A percentile compares a stretch with the other conserved stretches of the same genome.
Evolutionary conservation across 78 protist species (phyloP).

Genomic region (Emiliania huxleyi): DNA sequence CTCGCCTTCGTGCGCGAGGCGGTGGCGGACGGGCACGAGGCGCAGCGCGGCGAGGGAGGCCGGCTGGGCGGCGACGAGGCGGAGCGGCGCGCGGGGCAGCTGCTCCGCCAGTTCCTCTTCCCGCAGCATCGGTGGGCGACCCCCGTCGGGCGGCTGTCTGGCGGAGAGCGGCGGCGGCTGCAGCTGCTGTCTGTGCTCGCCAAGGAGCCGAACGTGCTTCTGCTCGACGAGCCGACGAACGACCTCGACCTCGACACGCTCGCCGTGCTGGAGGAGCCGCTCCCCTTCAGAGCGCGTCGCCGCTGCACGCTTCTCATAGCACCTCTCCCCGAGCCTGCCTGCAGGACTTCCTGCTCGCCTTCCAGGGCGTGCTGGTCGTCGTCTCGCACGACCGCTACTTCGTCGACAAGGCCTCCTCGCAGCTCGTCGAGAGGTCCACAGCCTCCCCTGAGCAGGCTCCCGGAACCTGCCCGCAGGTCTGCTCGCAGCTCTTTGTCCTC

Average conservation of each 20-base stretch:
- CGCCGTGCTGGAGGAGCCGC: neutral
- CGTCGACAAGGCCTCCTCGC: neutral
- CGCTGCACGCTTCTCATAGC: too few species aligned
- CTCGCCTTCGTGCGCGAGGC: neutral
- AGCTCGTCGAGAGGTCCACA: too few species aligned
- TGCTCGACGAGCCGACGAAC: constrained; percentile 41
- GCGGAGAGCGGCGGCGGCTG: constrained; percentile 44
- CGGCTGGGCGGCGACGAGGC: neutral
- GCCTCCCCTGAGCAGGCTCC: neutral
- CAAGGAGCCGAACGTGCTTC: neutral
- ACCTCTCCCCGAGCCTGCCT: too few species aligned
- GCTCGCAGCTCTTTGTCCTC: neutral
- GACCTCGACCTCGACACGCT: constrained; percentile 10
- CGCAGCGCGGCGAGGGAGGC: neutral
- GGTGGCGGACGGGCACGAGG: neutral
- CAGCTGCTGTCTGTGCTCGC: constrained; percentile 33
- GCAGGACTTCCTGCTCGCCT: neutral
- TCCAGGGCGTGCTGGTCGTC: constrained; percentile 29
- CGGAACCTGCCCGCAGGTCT: neutral
- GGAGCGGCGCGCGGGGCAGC: neutral
- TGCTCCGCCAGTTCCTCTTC: constrained; percentile 9
- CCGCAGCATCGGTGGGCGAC: neutral
- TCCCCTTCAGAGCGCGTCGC: too few species aligned
- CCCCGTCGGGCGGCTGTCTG: neutral
- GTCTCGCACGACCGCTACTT: constrained; percentile 45